These are phyloP conservation scores for Aphanocladium album DNA, from an alignment of 2,329 filamentous ascomycete species.

Conservation along the genomic window DNA sequence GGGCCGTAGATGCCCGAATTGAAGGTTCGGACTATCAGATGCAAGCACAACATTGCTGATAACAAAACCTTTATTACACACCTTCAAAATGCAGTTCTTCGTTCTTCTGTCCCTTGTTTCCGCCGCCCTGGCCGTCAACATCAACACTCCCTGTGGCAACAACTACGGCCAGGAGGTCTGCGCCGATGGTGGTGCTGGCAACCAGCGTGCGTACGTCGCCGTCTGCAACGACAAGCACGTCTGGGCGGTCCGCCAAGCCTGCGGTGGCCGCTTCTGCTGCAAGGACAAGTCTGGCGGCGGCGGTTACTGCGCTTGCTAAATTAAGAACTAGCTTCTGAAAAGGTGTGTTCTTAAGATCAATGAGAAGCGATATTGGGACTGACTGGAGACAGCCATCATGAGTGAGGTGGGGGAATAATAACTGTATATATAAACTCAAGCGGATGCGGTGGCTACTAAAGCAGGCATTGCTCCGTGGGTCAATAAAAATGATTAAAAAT, in stretches of 20 bases:
- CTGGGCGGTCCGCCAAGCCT: slow-evolving; percentile 7
- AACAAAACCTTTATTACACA: neutral
- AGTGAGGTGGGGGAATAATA: too few species aligned
- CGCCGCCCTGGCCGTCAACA: neutral
- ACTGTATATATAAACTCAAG: too few species aligned
- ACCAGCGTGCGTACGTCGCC: neutral
- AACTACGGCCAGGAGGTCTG: slow-evolving; percentile 8
- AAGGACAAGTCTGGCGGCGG: neutral
- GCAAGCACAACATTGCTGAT: too few species aligned
- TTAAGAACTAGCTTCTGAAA: too few species aligned
- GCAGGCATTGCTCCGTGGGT: too few species aligned
- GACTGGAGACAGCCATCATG: too few species aligned
- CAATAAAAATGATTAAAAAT: too few species aligned
- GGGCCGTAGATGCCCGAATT: too few species aligned
- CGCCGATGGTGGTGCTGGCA: slow-evolving; percentile 3
- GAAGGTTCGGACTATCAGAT: too few species aligned
- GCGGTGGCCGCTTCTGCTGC: slow-evolving; percentile 10
- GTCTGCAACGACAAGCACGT: slow-evolving; percentile 11
- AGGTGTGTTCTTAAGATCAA: too few species aligned
- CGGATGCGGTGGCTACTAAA: too few species aligned
- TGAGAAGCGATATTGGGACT: too few species aligned
- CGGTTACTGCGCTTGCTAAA: slow-evolving; percentile 7
- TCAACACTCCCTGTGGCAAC: slow-evolving; percentile 5
- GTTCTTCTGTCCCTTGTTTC: neutral
- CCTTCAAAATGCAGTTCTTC: slow-evolving; percentile 3